Conservation (phyloP, 2,329 filamentous ascomycete genomes). For the Xylaria sp. region DNA sequence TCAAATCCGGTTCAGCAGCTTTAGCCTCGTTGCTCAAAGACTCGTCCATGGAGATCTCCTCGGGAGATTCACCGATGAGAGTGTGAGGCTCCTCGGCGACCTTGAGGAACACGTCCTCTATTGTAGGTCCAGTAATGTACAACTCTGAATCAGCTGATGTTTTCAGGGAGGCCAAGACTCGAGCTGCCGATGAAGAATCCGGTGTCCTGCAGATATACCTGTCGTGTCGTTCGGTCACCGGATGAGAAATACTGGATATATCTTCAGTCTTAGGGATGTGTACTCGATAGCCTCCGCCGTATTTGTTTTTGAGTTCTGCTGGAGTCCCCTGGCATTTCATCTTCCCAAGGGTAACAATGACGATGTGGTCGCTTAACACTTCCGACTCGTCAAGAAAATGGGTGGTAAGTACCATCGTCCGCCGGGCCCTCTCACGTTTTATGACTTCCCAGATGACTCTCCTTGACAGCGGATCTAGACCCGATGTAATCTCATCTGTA, state of each 20-base stretch:
- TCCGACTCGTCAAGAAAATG: background rate
- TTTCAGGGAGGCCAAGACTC: background rate
- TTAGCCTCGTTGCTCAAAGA: background rate
- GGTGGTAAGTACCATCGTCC: background rate
- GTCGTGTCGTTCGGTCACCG: background rate
- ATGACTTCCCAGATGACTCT: background rate
- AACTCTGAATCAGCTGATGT: background rate
- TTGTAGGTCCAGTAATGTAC: background rate
- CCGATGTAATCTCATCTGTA: background rate
- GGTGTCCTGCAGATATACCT: background rate
- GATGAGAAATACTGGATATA: background rate
- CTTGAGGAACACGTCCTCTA: background rate
- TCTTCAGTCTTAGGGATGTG: background rate
- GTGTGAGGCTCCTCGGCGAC: background rate
- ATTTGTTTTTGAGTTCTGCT: background rate
- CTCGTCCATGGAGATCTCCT: background rate
- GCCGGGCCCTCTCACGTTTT: background rate
- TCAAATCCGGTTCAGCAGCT: background rate
- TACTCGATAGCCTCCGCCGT: background rate
- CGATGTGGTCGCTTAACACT: background rate
- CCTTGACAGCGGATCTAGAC: background rate
- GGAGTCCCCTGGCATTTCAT: background rate
- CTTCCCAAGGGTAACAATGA: background rate
- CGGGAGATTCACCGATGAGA: background rate
- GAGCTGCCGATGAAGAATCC: background rate